Conservation (phyloP, 2,329 filamentous ascomycete genomes). For the Aaosphaeria arxii region DNA sequence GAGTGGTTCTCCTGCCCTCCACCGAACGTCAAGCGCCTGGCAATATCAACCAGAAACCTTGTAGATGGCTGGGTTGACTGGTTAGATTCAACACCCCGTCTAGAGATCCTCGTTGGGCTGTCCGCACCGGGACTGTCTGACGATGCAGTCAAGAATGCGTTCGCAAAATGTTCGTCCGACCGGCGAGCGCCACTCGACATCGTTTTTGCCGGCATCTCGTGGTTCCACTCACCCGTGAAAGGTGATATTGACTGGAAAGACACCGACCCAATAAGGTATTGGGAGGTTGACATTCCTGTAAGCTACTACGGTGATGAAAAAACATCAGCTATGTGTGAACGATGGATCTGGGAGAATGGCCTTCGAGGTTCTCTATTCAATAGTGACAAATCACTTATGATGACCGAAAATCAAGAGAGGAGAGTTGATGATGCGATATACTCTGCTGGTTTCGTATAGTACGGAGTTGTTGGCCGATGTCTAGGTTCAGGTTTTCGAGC, state of each 20-base stretch:
- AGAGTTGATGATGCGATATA: too few relatives aligned
- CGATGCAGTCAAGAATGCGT: not conserved
- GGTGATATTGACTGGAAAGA: constrained; percentile 16
- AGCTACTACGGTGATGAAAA: constrained; percentile 28
- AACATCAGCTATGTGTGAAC: constrained; percentile 18
- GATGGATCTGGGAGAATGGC: constrained; percentile 23
- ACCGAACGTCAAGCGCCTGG: constrained; percentile 23
- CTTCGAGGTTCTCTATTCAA: constrained; percentile 20
- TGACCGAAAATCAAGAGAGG: not conserved
- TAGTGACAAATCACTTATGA: constrained; percentile 18
- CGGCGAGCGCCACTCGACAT: constrained; percentile 12
- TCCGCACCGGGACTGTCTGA: constrained; percentile 7
- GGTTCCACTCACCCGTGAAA: constrained; percentile 19
- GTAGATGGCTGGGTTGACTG: constrained; percentile 11
- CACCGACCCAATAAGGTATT: constrained; percentile 18
- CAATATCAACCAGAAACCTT: constrained; percentile 17
- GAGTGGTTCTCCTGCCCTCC: constrained; percentile 21
- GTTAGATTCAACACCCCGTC: constrained; percentile 11
- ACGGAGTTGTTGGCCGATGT: too few relatives aligned
- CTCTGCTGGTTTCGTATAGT: too few relatives aligned
- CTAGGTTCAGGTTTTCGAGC: not conserved
- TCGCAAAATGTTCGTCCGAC: not conserved
- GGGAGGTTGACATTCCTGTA: constrained; percentile 26
- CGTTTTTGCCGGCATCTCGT: constrained; percentile 23
- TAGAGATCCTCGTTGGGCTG: constrained; percentile 18